Evolutionary conservation across 306 rosid species (phyloP).

Genomic region (Trifolium dubium): DNA sequence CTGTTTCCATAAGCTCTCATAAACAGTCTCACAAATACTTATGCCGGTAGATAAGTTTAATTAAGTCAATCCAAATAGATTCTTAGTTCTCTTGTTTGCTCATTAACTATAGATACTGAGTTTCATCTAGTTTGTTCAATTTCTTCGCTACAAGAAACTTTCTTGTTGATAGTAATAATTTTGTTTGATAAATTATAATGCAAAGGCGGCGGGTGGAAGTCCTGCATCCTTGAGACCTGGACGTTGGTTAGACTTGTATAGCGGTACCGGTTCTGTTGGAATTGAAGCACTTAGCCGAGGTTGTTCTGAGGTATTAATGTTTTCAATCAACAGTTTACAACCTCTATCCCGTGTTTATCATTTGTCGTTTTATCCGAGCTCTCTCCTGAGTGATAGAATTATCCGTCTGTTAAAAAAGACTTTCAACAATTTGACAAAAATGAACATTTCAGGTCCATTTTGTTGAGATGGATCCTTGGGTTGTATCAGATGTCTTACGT

Average conservation of each 20-base stretch:
- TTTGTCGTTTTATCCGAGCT: slow-evolving; percentile 12
- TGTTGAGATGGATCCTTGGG: slow-evolving; percentile 99
- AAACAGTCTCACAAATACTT: not conserved
- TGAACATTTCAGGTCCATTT: slow-evolving; percentile 74
- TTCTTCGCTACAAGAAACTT: not conserved
- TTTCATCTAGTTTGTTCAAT: slow-evolving; percentile 23
- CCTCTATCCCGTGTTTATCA: slow-evolving; percentile 16
- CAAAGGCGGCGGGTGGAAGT: slow-evolving; percentile 91
- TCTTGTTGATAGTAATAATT: slow-evolving; percentile 34
- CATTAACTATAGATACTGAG: slow-evolving; percentile 1
- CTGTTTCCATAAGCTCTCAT: not conserved
- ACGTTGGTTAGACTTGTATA: slow-evolving; percentile 96
- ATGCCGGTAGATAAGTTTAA: not conserved
- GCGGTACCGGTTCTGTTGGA: slow-evolving; percentile 99
- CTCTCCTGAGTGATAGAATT: slow-evolving; percentile 12
- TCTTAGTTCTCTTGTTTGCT: slow-evolving; percentile 3
- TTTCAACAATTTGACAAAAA: slow-evolving; percentile 19
- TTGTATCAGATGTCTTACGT: slow-evolving; percentile 76
- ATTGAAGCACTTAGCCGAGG: slow-evolving; percentile 96
- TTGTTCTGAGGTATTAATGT: slow-evolving; percentile 83
- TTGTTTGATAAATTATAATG: slow-evolving; percentile 23
- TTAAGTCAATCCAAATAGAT: not conserved
- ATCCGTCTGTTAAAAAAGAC: not conserved
- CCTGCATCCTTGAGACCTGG: slow-evolving; percentile 92
- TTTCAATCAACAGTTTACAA: slow-evolving; percentile 25